These are phyloP conservation scores for Phaeosphaeriaceae sp. DNA, from an alignment of 2,329 filamentous ascomycete species.

Conservation along the genomic window DNA sequence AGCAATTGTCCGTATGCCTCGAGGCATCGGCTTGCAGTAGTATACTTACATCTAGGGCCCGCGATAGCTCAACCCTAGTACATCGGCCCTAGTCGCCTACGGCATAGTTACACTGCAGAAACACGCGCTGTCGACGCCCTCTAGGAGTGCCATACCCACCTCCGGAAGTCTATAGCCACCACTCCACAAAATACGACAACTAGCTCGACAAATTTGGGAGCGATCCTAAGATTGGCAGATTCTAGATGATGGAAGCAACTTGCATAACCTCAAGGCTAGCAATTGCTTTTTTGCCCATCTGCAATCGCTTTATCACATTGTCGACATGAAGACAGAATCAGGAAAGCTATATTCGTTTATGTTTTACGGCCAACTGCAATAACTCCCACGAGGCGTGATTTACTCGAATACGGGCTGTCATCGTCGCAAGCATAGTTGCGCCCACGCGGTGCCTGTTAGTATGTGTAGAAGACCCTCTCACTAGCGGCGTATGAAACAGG, in stretches of 20 bases:
- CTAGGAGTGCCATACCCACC: background rate
- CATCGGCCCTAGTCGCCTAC: constrained; percentile 13
- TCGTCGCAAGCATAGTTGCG: constrained; percentile 15
- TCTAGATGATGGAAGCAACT: too few species aligned
- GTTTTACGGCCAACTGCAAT: constrained; percentile 3
- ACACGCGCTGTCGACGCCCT: constrained; percentile 13
- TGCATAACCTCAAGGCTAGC: too few species aligned
- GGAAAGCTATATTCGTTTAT: background rate
- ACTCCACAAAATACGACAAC: background rate
- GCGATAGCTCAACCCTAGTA: constrained; percentile 8
- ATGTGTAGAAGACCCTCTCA: constrained; percentile 35
- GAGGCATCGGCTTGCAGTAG: constrained; percentile 12
- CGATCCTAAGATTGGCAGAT: too few species aligned
- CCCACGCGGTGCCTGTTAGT: constrained; percentile 30
- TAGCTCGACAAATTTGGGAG: too few species aligned
- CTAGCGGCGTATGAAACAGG: constrained; percentile 34
- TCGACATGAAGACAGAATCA: background rate
- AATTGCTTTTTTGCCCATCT: background rate
- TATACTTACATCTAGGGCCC: constrained; percentile 2
- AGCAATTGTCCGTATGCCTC: constrained; percentile 17
- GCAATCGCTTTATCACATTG: background rate
- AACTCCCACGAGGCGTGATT: constrained; percentile 30
- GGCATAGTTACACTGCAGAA: constrained; percentile 1
- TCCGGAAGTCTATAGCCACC: constrained; percentile 1
- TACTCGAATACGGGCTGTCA: constrained; percentile 24